Base-by-base conservation (phyloP, 208 protist species). In the Crithidia expoeki region DNA sequence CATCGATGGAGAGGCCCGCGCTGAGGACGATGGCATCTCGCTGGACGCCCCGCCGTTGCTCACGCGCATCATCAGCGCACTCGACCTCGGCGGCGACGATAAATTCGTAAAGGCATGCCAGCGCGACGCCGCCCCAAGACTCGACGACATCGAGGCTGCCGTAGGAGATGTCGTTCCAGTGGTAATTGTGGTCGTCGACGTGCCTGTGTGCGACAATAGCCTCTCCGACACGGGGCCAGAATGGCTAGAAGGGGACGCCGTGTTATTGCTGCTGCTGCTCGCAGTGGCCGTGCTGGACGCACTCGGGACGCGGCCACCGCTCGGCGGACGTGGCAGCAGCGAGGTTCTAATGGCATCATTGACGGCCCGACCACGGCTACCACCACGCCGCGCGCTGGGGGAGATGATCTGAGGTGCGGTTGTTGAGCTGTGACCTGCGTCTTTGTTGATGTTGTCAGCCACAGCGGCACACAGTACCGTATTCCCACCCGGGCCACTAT, bases 71-170 rank as follows among this genome's bases (percentile, higher is more conserved):
- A 57, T 34, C 47, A 67, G 2, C 61, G 21, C 61, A 11, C 27
- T 34, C 9, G 49, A 17, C 11, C 61, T 46, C 21, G 47, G 28
- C 51, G 61, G 61, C 27, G 61, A 67, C 1, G 61, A 67, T 12
- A 57, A 11, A 16, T 14, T 57, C 0, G 61, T 17, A 23, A 67
- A 67, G 61, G 61, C 61, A 34, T 57, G 61, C 61, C 61, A 67
- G 14, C 61, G 61, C 23, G 61, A 23, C 5, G 61, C 47, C 2
- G 47, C 23, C 17, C 32, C 61, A 7, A 55, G 46, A 23, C 57
- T 46, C 61, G 47, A 67, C 0, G 61, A 67, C 16, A 47, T 47
- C 3, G 61, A 57, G 49, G 33, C 2, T 16, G 61, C 57, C 2
- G 58, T 63, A 3, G 58, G n/a, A 17, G 4, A 7, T 52, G 17